phyloP scores from a whole-genome alignment of 78 protist genomes.

The Speleostelium caveatum region DNA sequence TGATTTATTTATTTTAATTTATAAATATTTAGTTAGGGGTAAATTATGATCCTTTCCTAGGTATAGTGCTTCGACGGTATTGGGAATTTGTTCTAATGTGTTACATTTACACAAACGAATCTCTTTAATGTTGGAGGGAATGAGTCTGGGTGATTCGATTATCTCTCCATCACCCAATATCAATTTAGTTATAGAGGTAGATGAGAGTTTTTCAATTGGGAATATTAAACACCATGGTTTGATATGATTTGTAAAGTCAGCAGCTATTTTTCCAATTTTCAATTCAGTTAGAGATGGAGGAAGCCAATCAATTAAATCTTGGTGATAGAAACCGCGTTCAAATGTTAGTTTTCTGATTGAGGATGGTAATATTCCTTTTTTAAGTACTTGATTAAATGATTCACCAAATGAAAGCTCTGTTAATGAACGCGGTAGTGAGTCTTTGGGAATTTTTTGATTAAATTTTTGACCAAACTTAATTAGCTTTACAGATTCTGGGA shows the following conservation, averaged over 20 bases:
- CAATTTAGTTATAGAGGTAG: not conserved
- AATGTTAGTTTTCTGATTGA: not conserved
- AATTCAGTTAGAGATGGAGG: not conserved
- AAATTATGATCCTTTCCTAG: not conserved
- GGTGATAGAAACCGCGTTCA: not conserved
- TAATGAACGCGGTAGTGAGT: not conserved
- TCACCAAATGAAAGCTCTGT: not conserved
- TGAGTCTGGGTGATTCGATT: slow-evolving; percentile 9
- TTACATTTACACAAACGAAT: not conserved
- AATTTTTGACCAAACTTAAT: not conserved
- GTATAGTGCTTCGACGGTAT: not conserved
- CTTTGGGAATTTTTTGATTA: not conserved
- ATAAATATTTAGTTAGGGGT: not conserved
- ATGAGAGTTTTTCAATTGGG: not conserved
- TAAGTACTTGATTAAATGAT: not conserved
- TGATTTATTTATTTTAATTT: too few species aligned
- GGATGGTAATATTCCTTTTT: not conserved
- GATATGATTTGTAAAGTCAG: too few species aligned
- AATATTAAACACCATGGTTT: too few species aligned
- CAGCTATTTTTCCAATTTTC: not conserved
- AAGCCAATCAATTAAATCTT: not conserved
- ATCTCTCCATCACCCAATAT: slow-evolving; percentile 1
- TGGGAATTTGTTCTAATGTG: not conserved
- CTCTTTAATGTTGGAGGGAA: not conserved
- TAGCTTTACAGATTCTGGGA: not conserved